phyloP scores from a whole-genome alignment of 2,329 filamentous ascomycete species.

The Diplodia sapinea region DNA sequence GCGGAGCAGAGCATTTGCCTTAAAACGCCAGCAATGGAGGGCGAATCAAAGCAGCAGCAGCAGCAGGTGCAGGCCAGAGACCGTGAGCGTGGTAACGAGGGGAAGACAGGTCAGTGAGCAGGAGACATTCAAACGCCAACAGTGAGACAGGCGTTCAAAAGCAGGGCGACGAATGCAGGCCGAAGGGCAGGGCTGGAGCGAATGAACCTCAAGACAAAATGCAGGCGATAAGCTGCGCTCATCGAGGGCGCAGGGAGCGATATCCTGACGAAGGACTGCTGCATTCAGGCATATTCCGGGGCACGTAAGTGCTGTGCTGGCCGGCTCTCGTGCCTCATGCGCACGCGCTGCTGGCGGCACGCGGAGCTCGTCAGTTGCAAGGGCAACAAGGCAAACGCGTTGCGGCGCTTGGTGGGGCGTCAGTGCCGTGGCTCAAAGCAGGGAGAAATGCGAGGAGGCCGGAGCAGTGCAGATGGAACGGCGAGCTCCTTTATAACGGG shows the following conservation, averaged over 20 bases:
- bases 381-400: background rate
- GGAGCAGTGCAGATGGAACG: background rate
- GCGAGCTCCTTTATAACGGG: background rate
- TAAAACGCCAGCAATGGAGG: background rate
- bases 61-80: slow-evolving; percentile 5
- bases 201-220: background rate
- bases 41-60: background rate
- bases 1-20: slow-evolving; percentile 17
- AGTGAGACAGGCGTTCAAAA: slow-evolving; percentile 14
- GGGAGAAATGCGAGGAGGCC: slow-evolving; percentile 17
- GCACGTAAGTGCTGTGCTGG: slow-evolving; percentile 1
- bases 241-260: background rate
- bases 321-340: background rate
- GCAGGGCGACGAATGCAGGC: slow-evolving; percentile 21
- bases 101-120: background rate
- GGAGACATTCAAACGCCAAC: background rate
- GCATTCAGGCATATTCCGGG: slow-evolving; percentile 23
- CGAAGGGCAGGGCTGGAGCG: background rate
- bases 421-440: background rate
- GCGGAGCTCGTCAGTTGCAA: slow-evolving; percentile 3
- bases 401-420: background rate
- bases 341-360: slow-evolving; percentile 2
- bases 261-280: slow-evolving; percentile 8
- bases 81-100: slow-evolving; percentile 1
- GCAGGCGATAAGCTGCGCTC: slow-evolving; percentile 8